Base-by-base conservation (phyloP, 164 flowering plant genomes). In the Buxus sempervirens region DNA sequence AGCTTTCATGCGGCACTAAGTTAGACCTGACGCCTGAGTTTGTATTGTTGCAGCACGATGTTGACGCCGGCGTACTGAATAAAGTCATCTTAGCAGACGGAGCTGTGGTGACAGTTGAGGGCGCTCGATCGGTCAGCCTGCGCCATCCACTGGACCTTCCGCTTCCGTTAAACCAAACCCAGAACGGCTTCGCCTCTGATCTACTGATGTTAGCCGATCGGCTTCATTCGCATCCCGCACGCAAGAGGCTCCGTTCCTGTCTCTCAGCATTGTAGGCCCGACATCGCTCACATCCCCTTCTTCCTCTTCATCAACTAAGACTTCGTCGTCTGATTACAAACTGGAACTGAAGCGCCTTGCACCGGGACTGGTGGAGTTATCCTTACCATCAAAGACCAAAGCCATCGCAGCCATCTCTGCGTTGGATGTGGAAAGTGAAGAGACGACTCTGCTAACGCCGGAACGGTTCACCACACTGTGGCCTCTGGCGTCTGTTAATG, bases 31-130 rank as follows among this genome's bases (percentile, higher is more conserved):
- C 24, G 9, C 5, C 14, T 5, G 13, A 23, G 41, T 14, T 64
- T 58, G 64, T 10, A 32, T 32, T 60, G 18, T 24, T 82, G 77
- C 94, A 95, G 98, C 96, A 95, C 74, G 99, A 95, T 58, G 99
- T 95, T 70, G 99, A 95, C 76, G 99, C 99, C n/a, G 99, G 99
- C 26, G 87, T 83, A 13, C 70, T 92, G 82, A 90, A 82, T 82
- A 92, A 92, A 65, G 97, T 95, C 19, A 80, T 92, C 12, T 69
- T 95, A 62, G 94, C 97, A 4, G 97, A 92, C n/a, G 99, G 97
- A 0, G 97, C 98, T 0, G 90, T 85, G 48, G 97, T 95, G 38
- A 92, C 98, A 0, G 96, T 95, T 23, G 88, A 80, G 75, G 99
- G 99, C 60, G 99, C 99, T 3, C 80, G 91, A 79, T 90, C 98